Base-by-base conservation (phyloP, 2,329 filamentous ascomycete genomes). In the Bipolaris cookei region DNA sequence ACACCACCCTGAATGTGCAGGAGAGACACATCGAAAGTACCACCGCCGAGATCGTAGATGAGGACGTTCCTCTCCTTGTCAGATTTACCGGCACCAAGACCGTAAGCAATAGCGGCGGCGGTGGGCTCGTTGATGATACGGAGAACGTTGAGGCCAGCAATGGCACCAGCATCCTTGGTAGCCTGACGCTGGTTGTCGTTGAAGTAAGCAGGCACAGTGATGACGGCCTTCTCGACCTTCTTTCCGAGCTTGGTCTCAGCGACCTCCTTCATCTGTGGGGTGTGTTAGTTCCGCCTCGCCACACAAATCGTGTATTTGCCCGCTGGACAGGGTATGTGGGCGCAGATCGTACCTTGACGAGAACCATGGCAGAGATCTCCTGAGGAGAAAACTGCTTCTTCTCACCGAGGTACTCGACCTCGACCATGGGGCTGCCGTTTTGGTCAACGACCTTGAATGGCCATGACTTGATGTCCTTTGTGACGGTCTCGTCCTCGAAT, bases 101-200 rank as follows among this genome's bases (percentile, higher is more conserved):
- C 95, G 81, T 99, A 99, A 73, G 95, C 95, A 75, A 98, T 98
- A 73, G 95, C 95, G 63, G 95, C 95, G 70, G 95, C 95, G 65
- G 95, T 99, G 61, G 95, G 95, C 86, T 99, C 95, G 88, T 99
- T 99, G 84, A 99, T 98, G 84, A 99, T 98, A 87, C 95, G 93
- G 81, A 99, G 93, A 71, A 99, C 92, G 83, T 98, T 97, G 64
- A 99, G 89, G 72, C 94, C 95, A 75, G 94, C 84, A 77, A 99
- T 99, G 79, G 94, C 90, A 89, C 95, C 95, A 68, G 95, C 95
- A 78, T 98, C 95, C 89, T 98, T 98, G 83, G 95, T 99, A 68
- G 95, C 91, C 84, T 98, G 95, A 83, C 95, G 90, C 86, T 99
- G 95, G 86, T 96, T 97, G 88, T 99, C 95, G 87, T 98, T 98